These are phyloP conservation scores for Solanum chacoense DNA, from an alignment of 305 asterid species.

Conservation along the genomic window DNA sequence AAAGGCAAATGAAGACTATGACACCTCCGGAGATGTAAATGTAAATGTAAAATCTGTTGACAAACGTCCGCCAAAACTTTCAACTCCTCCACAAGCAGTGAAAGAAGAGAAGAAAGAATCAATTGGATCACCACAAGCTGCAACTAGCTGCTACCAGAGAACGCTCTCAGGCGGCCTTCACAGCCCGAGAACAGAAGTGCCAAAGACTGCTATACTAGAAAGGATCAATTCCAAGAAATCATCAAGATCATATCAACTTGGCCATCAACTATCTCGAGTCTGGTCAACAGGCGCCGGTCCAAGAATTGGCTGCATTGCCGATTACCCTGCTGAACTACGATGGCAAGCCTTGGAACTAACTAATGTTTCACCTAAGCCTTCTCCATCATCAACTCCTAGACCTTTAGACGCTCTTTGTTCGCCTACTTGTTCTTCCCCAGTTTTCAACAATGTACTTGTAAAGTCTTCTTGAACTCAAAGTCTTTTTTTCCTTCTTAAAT, in stretches of 20 bases:
- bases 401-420: background rate
- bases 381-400: conserved; percentile 1
- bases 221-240: conserved; percentile 73
- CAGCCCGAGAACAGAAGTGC: conserved; percentile 59
- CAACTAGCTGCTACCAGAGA: conserved; percentile 32
- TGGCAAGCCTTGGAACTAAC: conserved; percentile 79
- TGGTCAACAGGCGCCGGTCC: conserved; percentile 95
- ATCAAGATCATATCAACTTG: conserved; percentile 63
- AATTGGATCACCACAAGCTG: conserved; percentile 16
- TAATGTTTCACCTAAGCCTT: conserved; percentile 49
- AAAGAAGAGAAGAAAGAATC: conserved; percentile 22
- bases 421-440: background rate
- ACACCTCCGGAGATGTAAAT: conserved; percentile 17
- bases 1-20: conserved; percentile 43
- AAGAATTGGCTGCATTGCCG: conserved; percentile 47
- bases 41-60: conserved; percentile 11
- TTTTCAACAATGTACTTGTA: background rate
- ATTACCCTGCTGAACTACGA: conserved; percentile 75
- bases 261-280: conserved; percentile 41
- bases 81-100: conserved; percentile 17
- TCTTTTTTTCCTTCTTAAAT: background rate
- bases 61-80: conserved; percentile 8
- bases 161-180: conserved; percentile 73
- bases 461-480: background rate
- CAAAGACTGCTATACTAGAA: conserved; percentile 42